Percentiles rank a stretch among this genome's conserved stretches.
Conservation (phyloP, 495 filamentous ascomycete species). For the Penicillium bovifimosum region DNA sequence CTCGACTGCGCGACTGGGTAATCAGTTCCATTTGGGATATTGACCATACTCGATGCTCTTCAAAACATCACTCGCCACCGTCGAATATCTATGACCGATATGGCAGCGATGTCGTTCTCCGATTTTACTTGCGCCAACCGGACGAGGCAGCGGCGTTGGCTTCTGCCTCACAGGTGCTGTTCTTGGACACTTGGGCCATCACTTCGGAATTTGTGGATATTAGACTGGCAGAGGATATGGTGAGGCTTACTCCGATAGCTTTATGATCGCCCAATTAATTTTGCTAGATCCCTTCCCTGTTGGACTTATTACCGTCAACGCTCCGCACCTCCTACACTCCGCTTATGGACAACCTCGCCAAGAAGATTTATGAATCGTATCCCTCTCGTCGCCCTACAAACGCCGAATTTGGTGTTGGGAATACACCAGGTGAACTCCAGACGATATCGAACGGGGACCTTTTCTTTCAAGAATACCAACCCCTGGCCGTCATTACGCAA, state of each 20-base stretch:
- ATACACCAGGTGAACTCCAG: slow-evolving; percentile 31
- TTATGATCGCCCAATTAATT: slow-evolving; percentile 3
- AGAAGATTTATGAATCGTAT: slow-evolving; percentile 72
- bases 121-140: slow-evolving; percentile 70
- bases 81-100: slow-evolving; percentile 60
- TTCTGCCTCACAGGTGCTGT: slow-evolving; percentile 66
- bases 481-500: slow-evolving; percentile 66
- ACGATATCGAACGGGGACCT: slow-evolving; percentile 48
- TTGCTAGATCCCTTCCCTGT: slow-evolving; percentile 59
- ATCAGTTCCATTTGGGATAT: slow-evolving; percentile 61
- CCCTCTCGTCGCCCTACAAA: slow-evolving; percentile 37
- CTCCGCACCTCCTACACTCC: slow-evolving; percentile 67
- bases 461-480: slow-evolving; percentile 87
- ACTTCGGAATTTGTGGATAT: slow-evolving; percentile 84
- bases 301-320: slow-evolving; percentile 72
- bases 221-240: slow-evolving; percentile 67
- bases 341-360: slow-evolving; percentile 76
- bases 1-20: slow-evolving; percentile 57
- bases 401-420: slow-evolving; percentile 27
- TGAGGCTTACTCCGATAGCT: slow-evolving; percentile 34
- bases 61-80: slow-evolving; percentile 28
- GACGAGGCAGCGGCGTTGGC: slow-evolving; percentile 69
- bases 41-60: slow-evolving; percentile 18
- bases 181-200: slow-evolving; percentile 88
- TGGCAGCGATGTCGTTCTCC: slow-evolving; percentile 74